phyloP scores from a whole-genome alignment of 805 yeast genomes.

The Saturnispora galanensis region DNA sequence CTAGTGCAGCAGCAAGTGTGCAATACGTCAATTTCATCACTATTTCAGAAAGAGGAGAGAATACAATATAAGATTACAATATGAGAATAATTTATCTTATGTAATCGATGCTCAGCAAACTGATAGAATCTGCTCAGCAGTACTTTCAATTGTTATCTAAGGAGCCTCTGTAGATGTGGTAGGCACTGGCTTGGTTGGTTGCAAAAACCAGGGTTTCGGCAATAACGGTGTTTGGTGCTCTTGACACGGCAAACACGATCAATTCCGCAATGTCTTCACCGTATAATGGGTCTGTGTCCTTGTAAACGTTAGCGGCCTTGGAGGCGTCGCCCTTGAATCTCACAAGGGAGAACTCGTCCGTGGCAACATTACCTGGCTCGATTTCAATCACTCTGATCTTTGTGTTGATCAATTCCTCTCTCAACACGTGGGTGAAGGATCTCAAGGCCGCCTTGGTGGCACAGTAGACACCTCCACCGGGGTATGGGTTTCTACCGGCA shows the following conservation, averaged over 20 bases:
- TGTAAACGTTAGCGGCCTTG: constrained; percentile 56
- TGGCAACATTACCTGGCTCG: constrained; percentile 74
- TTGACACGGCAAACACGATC: constrained; percentile 55
- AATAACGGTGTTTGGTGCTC: constrained; percentile 62
- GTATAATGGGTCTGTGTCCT: constrained; percentile 56
- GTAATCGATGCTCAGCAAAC: constrained; percentile 2
- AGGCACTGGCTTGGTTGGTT: constrained; percentile 73
- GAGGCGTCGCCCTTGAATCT: constrained; percentile 53
- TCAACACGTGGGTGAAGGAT: constrained; percentile 57
- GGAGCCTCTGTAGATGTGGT: constrained; percentile 40
- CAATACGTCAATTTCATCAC: too few relatives aligned
- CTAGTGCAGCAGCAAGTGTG: too few relatives aligned
- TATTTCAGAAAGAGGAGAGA: too few relatives aligned
- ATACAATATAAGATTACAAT: too few relatives aligned
- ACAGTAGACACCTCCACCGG: constrained; percentile 72
- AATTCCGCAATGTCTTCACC: constrained; percentile 72
- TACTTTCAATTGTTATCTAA: constrained; percentile 7
- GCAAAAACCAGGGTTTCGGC: constrained; percentile 82
- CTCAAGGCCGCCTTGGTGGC: constrained; percentile 66
- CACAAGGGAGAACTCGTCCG: constrained; percentile 55
- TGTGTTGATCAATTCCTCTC: constrained; percentile 44
- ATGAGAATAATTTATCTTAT: too few relatives aligned
- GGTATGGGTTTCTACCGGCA: constrained; percentile 73
- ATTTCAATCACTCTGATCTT: constrained; percentile 61
- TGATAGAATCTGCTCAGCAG: not conserved